Evolutionary conservation across 2,329 filamentous ascomycete species (phyloP), one percentile per base, ranked within the genome.

Genomic region (Fusarium hainanense): DNA sequence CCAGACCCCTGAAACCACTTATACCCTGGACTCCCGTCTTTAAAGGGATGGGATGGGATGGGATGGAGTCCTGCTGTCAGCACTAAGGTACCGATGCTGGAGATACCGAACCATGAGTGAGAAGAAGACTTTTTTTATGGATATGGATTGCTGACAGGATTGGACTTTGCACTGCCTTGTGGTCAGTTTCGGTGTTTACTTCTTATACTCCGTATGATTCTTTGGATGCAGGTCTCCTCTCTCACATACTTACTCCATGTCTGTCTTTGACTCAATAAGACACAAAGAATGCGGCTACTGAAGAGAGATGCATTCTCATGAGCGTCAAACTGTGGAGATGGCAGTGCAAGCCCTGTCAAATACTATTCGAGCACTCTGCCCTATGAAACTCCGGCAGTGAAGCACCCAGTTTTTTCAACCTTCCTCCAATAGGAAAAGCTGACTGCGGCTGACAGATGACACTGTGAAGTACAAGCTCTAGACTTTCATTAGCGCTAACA

Each of bases 381-480:
- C 68, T 71, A 71, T 69, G 61, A 69, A 71, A 66, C 60, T 54
- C 41, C 66, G 54, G 28, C 37, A 60, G 48, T 40, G 11, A 27
- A 58, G 41, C 40, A 66, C 25, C 68, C 54, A 62, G 44, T 25
- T 37, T 49, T 61, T 14, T 9, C 21, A 10, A 16, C 46, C 27
- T 25, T 37, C 42, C 44, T 56, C 55, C 51, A 69, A 70, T 64
- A 40, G 56, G 64, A 58, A 40, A 61, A 30, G 48, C 44, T 50
- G 12, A 32, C 56, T 71, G 65, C 68, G 68, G 68, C 68, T 71
- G 68, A 69, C 56, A 71, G 42, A 63, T 63, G 49, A 41, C 58
- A 60, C 66, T 54, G 44, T 49, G 64, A 43, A 27, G 41, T 68
- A 68, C 66, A 54, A 49, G 21, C 30, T 44, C 11, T 58, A n/a